Evolutionary conservation across 345 rosid genomes (phyloP).

Genomic region (Aethionema arabicum): DNA sequence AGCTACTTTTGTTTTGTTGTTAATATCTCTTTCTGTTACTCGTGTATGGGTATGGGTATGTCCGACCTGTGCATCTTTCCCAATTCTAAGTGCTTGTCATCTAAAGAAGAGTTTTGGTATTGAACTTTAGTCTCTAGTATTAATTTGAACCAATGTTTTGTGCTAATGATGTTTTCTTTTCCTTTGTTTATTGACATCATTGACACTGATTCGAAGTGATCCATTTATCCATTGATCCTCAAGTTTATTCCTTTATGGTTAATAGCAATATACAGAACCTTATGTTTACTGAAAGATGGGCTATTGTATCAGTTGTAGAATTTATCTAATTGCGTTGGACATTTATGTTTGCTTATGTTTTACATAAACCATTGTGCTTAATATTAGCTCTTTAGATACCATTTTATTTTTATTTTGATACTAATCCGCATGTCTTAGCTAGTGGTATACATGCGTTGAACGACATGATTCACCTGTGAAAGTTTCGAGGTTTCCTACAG

Average conservation of each 20-base stretch:
- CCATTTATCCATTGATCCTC: constrained; percentile 16
- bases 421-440: neutral
- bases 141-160: neutral
- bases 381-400: constrained; percentile 6
- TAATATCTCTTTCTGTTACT: neutral
- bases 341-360: too few relatives aligned
- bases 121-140: neutral
- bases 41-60: neutral
- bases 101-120: neutral
- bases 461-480: neutral
- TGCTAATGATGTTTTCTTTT: neutral
- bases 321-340: neutral
- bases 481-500: neutral
- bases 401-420: constrained; percentile 11
- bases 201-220: constrained; percentile 2
- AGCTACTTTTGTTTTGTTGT: neutral
- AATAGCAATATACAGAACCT: neutral
- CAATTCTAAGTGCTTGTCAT: constrained; percentile 1
- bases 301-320: constrained; percentile 1
- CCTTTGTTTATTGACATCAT: constrained; percentile 10
- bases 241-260: neutral
- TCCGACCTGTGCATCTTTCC: neutral
- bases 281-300: neutral
- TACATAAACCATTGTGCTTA: neutral
- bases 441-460: neutral